These are phyloP conservation scores for Schizonepeta tenuifolia DNA, from an alignment of 257 asterid species.

Conservation along the genomic window DNA sequence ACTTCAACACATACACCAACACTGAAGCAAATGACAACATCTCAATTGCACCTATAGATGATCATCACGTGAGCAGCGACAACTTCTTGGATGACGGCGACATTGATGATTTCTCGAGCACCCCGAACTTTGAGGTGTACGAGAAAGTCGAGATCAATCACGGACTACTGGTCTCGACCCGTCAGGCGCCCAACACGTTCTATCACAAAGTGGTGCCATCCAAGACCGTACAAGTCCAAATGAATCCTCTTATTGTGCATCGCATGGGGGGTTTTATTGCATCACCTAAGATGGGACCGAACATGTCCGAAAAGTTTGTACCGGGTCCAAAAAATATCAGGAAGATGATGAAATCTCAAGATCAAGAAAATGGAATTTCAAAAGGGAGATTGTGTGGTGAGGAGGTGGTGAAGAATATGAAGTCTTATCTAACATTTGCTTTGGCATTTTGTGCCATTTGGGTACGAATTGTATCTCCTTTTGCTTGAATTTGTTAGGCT, in stretches of 20 bases:
- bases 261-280: conserved; percentile 19
- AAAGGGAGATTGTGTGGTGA: conserved; percentile 33
- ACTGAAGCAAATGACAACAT: conserved; percentile 36
- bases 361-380: conserved; percentile 15
- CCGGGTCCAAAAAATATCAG: conserved; percentile 29
- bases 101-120: conserved; percentile 50
- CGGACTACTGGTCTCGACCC: conserved; percentile 62
- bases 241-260: conserved; percentile 38
- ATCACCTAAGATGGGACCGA: conserved; percentile 17
- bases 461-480: conserved; percentile 40
- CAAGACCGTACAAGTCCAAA: conserved; percentile 51
- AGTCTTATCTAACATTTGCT: conserved; percentile 47
- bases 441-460: conserved; percentile 54
- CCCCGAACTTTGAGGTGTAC: conserved; percentile 44
- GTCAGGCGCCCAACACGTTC: conserved; percentile 52
- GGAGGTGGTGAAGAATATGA: conserved; percentile 42
- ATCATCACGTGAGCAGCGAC: conserved; percentile 29
- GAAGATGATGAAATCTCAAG: conserved; percentile 27
- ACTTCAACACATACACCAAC: conserved; percentile 36
- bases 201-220: conserved; percentile 68
- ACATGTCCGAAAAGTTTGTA: neutral
- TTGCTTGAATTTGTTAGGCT: conserved; percentile 30
- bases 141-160: conserved; percentile 51
- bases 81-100: conserved; percentile 53
- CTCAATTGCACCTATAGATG: conserved; percentile 38